phyloP scores from a whole-genome alignment of 2,329 filamentous ascomycete genomes.

The Lasiodiplodia sp. region DNA sequence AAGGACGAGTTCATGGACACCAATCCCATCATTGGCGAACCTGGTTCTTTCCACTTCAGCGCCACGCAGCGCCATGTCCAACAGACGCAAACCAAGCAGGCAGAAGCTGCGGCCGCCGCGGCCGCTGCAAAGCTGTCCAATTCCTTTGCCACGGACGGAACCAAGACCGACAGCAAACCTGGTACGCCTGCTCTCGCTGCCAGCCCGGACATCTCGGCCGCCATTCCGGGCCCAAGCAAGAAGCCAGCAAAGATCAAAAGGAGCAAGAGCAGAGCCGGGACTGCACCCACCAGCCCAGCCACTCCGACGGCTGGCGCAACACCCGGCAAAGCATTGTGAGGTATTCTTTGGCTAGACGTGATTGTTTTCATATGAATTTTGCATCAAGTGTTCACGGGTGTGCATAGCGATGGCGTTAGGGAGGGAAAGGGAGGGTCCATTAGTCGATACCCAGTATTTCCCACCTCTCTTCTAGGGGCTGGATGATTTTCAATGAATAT shows the following conservation, averaged over 20 bases:
- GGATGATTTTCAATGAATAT: background rate
- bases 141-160: conserved; percentile 29
- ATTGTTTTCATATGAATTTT: background rate
- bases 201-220: background rate
- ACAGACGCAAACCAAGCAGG: conserved; percentile 45
- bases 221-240: conserved; percentile 30
- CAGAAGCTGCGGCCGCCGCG: conserved; percentile 39
- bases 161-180: conserved; percentile 18
- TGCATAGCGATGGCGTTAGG: conserved; percentile 20
- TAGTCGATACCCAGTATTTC: conserved; percentile 9
- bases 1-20: conserved; percentile 71
- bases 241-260: conserved; percentile 43
- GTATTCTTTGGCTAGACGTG: background rate
- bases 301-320: conserved; percentile 17
- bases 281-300: conserved; percentile 43
- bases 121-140: conserved; percentile 43
- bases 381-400: background rate
- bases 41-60: conserved; percentile 66
- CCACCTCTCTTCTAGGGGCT: background rate
- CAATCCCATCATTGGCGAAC: conserved; percentile 68
- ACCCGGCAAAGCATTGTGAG: conserved; percentile 3
- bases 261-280: conserved; percentile 48
- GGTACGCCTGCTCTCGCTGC: conserved; percentile 17
- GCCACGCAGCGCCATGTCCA: conserved; percentile 52
- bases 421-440: background rate